These are phyloP conservation scores for Nemania sp. DNA, from an alignment of 2,329 filamentous ascomycete species.

Conservation along the genomic window DNA sequence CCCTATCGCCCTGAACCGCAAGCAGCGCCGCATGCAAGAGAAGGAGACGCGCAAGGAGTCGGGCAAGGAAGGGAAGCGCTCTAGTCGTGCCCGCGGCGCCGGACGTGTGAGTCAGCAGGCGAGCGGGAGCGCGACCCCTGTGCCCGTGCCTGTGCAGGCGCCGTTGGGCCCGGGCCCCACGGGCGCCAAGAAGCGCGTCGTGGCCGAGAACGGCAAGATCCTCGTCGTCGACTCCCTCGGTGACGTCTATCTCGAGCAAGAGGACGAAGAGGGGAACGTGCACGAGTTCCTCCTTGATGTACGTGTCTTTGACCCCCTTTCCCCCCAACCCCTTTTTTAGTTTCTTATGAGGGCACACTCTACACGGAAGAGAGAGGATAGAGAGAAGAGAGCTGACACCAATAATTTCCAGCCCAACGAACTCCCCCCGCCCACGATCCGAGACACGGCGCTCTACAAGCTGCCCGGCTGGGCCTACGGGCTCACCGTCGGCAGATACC, in stretches of 20 bases:
- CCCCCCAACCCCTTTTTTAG: background rate
- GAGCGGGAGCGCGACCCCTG: slow-evolving; percentile 55
- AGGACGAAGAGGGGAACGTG: slow-evolving; percentile 81
- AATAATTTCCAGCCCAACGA: slow-evolving; percentile 68
- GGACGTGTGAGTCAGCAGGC: slow-evolving; percentile 44
- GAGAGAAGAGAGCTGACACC: slow-evolving; percentile 11
- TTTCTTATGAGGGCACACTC: background rate
- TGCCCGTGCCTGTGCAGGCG: slow-evolving; percentile 57
- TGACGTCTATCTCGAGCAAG: slow-evolving; percentile 93
- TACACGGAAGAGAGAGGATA: no score
- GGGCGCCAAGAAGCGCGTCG: slow-evolving; percentile 82
- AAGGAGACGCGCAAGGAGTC: slow-evolving; percentile 76
- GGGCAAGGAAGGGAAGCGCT: slow-evolving; percentile 56
- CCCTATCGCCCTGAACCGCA: slow-evolving; percentile 73
- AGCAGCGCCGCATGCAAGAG: slow-evolving; percentile 87
- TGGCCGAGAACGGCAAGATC: slow-evolving; percentile 93
- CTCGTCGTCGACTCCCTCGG: slow-evolving; percentile 90
- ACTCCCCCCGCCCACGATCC: slow-evolving; percentile 74
- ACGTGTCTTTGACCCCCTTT: slow-evolving; percentile 46
- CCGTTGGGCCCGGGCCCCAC: slow-evolving; percentile 60
- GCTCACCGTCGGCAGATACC: slow-evolving; percentile 56
- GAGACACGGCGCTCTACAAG: slow-evolving; percentile 80
- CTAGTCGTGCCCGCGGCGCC: slow-evolving; percentile 40
- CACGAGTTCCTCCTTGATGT: slow-evolving; percentile 89
- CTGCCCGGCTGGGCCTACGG: slow-evolving; percentile 76